A percentile compares a stretch with the other conserved stretches of the same genome.
These are phyloP conservation scores for Asterophora lycoperdoides DNA, from an alignment of 768 basidiomycete species.

Conservation along the genomic window DNA sequence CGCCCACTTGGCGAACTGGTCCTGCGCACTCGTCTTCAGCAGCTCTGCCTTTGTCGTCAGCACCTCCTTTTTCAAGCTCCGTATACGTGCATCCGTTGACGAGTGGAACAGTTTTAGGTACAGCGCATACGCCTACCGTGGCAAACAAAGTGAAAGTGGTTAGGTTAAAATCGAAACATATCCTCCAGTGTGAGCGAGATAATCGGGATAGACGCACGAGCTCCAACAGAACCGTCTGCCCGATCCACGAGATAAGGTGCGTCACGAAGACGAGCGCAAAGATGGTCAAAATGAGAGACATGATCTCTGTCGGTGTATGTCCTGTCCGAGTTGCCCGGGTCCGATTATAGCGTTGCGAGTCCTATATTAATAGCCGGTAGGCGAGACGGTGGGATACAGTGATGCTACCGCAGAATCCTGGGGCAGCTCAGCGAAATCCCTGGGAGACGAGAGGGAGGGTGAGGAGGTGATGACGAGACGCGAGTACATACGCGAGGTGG, in stretches of 20 bases:
- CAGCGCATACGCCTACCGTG: slow-evolving; percentile 59
- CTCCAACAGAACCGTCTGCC: slow-evolving; percentile 78
- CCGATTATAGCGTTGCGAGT: slow-evolving; percentile 8
- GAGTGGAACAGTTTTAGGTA: slow-evolving; percentile 67
- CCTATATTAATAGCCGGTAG: slow-evolving; percentile 8
- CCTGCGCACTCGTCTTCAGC: slow-evolving; percentile 86
- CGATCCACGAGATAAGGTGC: slow-evolving; percentile 85
- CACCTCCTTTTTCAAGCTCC: slow-evolving; percentile 74
- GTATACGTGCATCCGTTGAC: slow-evolving; percentile 52
- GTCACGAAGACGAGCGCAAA: slow-evolving; percentile 79
- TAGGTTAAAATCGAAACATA: no score
- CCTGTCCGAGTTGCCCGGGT: background rate
- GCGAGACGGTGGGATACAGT: background rate
- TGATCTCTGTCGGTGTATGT: slow-evolving; percentile 21
- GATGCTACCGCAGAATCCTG: slow-evolving; percentile 5
- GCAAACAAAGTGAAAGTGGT: background rate
- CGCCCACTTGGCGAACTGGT: slow-evolving; percentile 99
- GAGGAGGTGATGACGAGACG: slow-evolving; percentile 20
- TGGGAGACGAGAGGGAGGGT: slow-evolving; percentile 3
- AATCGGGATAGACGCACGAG: slow-evolving; percentile 47
- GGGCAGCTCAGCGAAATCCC: slow-evolving; percentile 11
- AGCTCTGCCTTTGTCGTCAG: slow-evolving; percentile 81
- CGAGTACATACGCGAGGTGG: slow-evolving; percentile 4
- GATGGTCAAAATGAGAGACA: slow-evolving; percentile 80
- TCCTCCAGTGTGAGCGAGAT: background rate